phyloP scores from a whole-genome alignment of 495 filamentous ascomycete genomes.

The Hypomontagnella monticulosa region DNA sequence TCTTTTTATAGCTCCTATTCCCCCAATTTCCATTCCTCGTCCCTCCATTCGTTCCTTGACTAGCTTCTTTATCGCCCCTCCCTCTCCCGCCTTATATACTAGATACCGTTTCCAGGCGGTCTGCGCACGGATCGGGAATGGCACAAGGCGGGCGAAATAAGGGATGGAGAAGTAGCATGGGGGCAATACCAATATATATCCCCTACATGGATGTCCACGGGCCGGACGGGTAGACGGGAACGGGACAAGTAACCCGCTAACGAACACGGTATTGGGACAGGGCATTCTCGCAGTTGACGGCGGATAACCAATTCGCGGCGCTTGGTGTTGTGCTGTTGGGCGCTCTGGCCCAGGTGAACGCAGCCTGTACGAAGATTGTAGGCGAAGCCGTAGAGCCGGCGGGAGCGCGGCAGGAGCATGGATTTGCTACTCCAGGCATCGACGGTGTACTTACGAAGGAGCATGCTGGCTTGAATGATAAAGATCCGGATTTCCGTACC shows the following conservation, averaged over 20 bases:
- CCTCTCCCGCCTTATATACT: too few species aligned
- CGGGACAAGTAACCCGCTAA: background rate
- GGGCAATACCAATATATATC: too few species aligned
- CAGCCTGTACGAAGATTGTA: constrained; percentile 48
- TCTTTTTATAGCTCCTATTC: background rate
- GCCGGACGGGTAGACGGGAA: too few species aligned
- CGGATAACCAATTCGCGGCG: constrained; percentile 77
- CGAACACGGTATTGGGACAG: constrained; percentile 30
- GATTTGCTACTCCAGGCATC: background rate
- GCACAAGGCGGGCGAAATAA: too few species aligned
- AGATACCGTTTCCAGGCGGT: too few species aligned
- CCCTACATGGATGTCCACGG: too few species aligned
- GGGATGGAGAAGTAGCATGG: too few species aligned
- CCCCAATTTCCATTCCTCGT: background rate
- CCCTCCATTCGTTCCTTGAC: too few species aligned
- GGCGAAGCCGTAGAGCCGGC: constrained; percentile 1
- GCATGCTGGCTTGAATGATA: background rate
- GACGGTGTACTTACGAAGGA: background rate
- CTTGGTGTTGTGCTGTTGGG: constrained; percentile 81
- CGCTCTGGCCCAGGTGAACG: constrained; percentile 67
- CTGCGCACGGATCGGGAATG: too few species aligned
- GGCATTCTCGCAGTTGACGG: constrained; percentile 74
- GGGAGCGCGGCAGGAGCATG: background rate
- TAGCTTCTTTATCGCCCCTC: too few species aligned
- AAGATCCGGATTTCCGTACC: background rate